These are phyloP conservation scores for Solanum arcanum DNA, from an alignment of 257 asterid genomes.

Conservation along the genomic window DNA sequence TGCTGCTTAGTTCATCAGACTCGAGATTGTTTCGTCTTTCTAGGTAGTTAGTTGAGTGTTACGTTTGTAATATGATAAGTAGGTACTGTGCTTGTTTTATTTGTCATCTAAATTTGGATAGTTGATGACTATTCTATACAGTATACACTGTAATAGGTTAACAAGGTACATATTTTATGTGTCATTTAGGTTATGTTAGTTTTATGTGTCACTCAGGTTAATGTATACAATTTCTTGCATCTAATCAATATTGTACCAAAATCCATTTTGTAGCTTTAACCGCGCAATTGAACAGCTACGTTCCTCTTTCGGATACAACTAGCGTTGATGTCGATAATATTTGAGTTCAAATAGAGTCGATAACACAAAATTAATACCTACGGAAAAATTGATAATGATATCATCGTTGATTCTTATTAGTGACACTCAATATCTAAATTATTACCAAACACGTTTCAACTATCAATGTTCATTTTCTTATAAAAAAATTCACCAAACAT, in stretches of 20 bases:
- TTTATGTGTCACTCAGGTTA: not conserved
- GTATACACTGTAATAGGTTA: not conserved
- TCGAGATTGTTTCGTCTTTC: not conserved
- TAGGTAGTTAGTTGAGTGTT: not conserved
- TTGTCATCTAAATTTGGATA: not conserved
- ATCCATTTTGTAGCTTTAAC: not conserved
- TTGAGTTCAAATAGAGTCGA: not conserved
- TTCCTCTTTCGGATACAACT: not conserved
- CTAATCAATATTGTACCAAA: not conserved
- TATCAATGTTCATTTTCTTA: not conserved
- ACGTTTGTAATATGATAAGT: not conserved
- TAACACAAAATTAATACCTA: too few relatives aligned
- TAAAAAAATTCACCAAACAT: not conserved
- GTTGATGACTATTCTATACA: not conserved
- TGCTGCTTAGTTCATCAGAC: not conserved
- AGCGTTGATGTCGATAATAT: rapidly evolving
- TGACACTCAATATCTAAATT: not conserved
- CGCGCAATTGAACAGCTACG: not conserved
- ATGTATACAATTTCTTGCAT: not conserved
- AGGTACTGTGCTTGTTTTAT: not conserved
- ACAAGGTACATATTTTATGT: not conserved
- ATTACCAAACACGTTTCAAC: too few relatives aligned
- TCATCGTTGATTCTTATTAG: not conserved
- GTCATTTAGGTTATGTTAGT: too few relatives aligned
- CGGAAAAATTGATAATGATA: not conserved